Conservation (phyloP, 805 yeast species). For the Candida glaebosa region DNA sequence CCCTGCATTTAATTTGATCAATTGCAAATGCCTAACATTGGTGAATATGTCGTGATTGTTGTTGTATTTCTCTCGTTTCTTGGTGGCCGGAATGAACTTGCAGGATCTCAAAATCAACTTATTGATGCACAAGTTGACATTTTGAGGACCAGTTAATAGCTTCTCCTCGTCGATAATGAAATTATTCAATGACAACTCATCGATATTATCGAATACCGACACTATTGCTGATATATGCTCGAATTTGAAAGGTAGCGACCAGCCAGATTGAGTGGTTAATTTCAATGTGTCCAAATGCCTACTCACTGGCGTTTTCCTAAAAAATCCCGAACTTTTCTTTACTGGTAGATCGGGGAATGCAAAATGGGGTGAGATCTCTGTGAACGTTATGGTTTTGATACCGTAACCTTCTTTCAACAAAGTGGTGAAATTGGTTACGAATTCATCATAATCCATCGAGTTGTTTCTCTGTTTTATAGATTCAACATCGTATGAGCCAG, state of each 20-base stretch:
- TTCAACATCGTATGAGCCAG: slow-evolving; percentile 36
- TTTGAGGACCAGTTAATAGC: slow-evolving; percentile 20
- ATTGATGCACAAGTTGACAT: slow-evolving; percentile 15
- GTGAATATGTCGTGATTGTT: slow-evolving; percentile 34
- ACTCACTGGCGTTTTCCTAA: slow-evolving; percentile 5
- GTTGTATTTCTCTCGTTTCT: slow-evolving; percentile 11
- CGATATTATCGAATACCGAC: slow-evolving; percentile 35
- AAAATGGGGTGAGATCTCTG: slow-evolving; percentile 51
- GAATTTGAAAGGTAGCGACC: slow-evolving; percentile 49
- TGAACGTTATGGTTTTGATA: slow-evolving; percentile 35
- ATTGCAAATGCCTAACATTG: slow-evolving; percentile 32
- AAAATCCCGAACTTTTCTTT: slow-evolving; percentile 15
- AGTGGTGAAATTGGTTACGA: slow-evolving; percentile 18
- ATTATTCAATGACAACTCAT: slow-evolving; percentile 41
- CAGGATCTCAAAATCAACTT: slow-evolving; percentile 20
- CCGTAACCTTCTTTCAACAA: slow-evolving; percentile 48
- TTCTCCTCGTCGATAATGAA: slow-evolving; percentile 45
- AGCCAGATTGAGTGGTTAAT: slow-evolving; percentile 43
- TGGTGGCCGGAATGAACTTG: slow-evolving; percentile 13
- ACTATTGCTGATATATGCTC: slow-evolving; percentile 45
- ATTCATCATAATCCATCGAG: slow-evolving; percentile 20
- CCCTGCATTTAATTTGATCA: slow-evolving; percentile 38
- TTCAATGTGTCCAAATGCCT: slow-evolving; percentile 30
- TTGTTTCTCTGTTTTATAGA: slow-evolving; percentile 13
- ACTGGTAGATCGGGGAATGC: slow-evolving; percentile 25